Evolutionary conservation across 2,329 filamentous ascomycete genomes (phyloP).

Genomic region (Acephala macrosclerotiorum): DNA sequence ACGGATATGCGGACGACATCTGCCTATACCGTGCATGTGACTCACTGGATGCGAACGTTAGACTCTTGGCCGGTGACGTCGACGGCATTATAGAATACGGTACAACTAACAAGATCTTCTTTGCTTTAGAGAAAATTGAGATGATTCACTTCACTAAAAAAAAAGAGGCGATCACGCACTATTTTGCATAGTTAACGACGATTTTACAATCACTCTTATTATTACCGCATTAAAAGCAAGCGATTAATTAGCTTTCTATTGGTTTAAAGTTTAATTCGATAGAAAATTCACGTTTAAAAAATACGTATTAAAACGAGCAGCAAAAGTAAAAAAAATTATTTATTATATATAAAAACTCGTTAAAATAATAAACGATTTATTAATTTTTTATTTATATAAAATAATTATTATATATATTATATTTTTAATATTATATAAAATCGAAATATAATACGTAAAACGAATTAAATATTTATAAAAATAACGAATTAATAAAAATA

Average conservation of each 20-base stretch:
- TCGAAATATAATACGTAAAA: too few relatives aligned
- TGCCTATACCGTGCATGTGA: neutral
- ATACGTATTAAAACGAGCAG: neutral
- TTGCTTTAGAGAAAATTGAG: neutral
- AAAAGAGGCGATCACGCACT: neutral
- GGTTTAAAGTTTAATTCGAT: conserved; percentile 1
- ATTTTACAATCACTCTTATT: neutral
- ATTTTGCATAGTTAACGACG: neutral
- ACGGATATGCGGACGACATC: conserved; percentile 2
- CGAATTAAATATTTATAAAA: too few relatives aligned
- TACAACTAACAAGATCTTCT: neutral
- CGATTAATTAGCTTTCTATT: neutral
- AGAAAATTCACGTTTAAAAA: neutral
- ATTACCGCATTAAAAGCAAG: neutral
- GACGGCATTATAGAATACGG: neutral
- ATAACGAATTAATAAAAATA: too few relatives aligned
- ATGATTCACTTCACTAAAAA: neutral
- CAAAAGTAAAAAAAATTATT: neutral
- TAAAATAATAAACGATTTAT: neutral
- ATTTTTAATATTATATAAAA: too few relatives aligned
- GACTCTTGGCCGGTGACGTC: neutral
- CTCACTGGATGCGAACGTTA: neutral
- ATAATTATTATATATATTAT: too few relatives aligned
- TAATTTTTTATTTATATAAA: too few relatives aligned
- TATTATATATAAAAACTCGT: neutral